Evolutionary conservation across 257 asterid species (phyloP), one percentile per base, ranked within the genome.

Genomic region (Gynochthodes officinalis): DNA sequence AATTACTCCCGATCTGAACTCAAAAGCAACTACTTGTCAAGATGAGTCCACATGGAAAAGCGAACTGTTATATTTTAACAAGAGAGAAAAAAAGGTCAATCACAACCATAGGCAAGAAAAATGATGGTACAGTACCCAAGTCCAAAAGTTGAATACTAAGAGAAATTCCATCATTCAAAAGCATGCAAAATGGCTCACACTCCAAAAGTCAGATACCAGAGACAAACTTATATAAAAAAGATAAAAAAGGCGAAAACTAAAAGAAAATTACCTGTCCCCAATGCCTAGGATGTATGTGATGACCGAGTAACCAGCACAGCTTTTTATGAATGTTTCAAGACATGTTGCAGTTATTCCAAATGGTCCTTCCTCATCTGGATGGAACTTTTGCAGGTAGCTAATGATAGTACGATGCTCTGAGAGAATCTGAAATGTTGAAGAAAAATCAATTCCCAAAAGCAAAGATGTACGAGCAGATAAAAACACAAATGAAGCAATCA

Each of bases 261-360:
- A 55, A 0, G 5, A 74, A 72, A 64, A 69, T 82, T 62, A 90
- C 97, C 99, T 94, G 90, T 94, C 99, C 70, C 99, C 99, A 77
- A 94, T 91, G 77, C 99, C 97, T 71, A 94, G 82, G 68, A 94
- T 94, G 84, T 94, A 94, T 11, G 99, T 94, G 87, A 94, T 94
- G 76, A 94, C 99, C 12, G 99, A 94, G 84, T 94, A 94, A 67
- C 99, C 99, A 84, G 99, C 97, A 71, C 99, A 94, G 69, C 99
- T 94, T 84, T 94, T 94, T 74, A 89, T 94, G 77, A 94, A 94
- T 32, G 99, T 94, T 82, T 94, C 99, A 64, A 94, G 94, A 60
- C 99, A 94, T 12, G 95, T 83, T 23, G 96, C 95, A 12, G 99
- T 94, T 77, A 94, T 84, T 70, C 99, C 99, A 75, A 89, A 94